A percentile compares a stretch with the other conserved stretches of the same genome.
These are phyloP conservation scores for Aquanectria penicillioides DNA, from an alignment of 2,329 filamentous ascomycete genomes.

Conservation along the genomic window DNA sequence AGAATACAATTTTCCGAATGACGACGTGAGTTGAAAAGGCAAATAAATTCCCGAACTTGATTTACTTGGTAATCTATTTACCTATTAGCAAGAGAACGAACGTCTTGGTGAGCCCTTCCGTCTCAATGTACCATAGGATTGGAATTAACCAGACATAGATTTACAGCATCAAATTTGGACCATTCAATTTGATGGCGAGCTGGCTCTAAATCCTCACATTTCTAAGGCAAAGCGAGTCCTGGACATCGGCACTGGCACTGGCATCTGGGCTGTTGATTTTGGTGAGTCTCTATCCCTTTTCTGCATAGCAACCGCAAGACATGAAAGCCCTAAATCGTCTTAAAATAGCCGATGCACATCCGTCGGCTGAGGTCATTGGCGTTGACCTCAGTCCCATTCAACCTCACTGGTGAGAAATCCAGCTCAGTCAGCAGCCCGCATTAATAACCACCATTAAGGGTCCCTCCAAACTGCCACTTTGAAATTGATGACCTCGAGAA, in stretches of 20 bases:
- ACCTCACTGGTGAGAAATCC: constrained; percentile 19
- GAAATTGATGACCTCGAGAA: constrained; percentile 40
- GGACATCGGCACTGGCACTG: constrained; percentile 39
- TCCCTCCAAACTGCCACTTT: constrained; percentile 36
- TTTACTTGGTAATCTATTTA: background rate
- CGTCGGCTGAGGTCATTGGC: constrained; percentile 30
- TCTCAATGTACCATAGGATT: background rate
- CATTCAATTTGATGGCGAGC: constrained; percentile 24
- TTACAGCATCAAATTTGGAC: constrained; percentile 30
- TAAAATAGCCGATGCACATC: constrained; percentile 25
- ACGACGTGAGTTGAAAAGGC: constrained; percentile 23
- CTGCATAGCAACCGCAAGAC: too few relatives aligned
- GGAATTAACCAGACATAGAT: constrained; percentile 6
- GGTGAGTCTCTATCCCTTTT: too few relatives aligned
- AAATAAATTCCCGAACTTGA: too few relatives aligned
- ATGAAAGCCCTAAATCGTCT: background rate
- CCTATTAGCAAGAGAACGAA: constrained; percentile 28
- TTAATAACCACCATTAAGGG: constrained; percentile 15
- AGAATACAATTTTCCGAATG: constrained; percentile 39
- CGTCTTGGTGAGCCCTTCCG: constrained; percentile 23
- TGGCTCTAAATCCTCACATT: constrained; percentile 22
- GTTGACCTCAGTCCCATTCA: constrained; percentile 36
- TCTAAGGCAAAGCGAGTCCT: constrained; percentile 36
- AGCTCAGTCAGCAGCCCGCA: background rate
- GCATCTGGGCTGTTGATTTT: constrained; percentile 41